A percentile compares a stretch with the other conserved stretches of the same genome.
Evolutionary conservation across 768 basidiomycete species (phyloP).

Genomic region (Panus rudis): DNA sequence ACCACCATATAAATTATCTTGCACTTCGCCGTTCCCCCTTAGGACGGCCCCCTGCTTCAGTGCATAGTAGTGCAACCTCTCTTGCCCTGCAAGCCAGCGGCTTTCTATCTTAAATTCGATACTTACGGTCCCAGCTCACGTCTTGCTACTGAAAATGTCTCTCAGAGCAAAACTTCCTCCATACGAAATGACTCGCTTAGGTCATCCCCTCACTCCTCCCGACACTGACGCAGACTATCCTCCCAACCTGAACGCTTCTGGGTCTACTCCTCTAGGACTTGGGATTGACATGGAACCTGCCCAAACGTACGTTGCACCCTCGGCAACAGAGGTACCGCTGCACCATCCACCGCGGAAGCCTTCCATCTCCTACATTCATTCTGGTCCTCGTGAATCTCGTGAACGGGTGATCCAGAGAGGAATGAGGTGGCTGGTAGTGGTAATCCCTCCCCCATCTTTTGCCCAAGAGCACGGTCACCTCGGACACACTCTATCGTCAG

Average conservation of each 20-base stretch:
- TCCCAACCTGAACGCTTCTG: slow-evolving; percentile 5
- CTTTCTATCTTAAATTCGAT: slow-evolving; percentile 31
- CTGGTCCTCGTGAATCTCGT: slow-evolving; percentile 18
- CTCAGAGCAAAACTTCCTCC: slow-evolving; percentile 26
- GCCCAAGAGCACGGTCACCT: slow-evolving; percentile 51
- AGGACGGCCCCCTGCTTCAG: neutral
- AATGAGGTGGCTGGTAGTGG: slow-evolving; percentile 52
- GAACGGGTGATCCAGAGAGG: slow-evolving; percentile 19
- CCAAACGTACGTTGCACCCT: slow-evolving; percentile 5
- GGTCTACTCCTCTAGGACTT: slow-evolving; percentile 7
- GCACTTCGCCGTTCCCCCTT: neutral
- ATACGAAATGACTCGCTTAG: slow-evolving; percentile 35
- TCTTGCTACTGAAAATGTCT: slow-evolving; percentile 12
- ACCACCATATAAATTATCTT: neutral
- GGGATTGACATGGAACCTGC: slow-evolving; percentile 12
- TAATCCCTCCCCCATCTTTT: slow-evolving; percentile 57
- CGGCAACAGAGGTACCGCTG: slow-evolving; percentile 8
- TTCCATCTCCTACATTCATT: slow-evolving; percentile 36
- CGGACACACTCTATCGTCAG: slow-evolving; percentile 50
- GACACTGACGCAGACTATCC: slow-evolving; percentile 26
- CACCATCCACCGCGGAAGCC: slow-evolving; percentile 14
- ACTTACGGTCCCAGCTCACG: slow-evolving; percentile 26
- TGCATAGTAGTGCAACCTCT: neutral
- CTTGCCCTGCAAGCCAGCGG: slow-evolving; percentile 17
- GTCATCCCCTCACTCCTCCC: slow-evolving; percentile 27